phyloP scores from a whole-genome alignment of 345 rosid species.

The Salix udensis region DNA sequence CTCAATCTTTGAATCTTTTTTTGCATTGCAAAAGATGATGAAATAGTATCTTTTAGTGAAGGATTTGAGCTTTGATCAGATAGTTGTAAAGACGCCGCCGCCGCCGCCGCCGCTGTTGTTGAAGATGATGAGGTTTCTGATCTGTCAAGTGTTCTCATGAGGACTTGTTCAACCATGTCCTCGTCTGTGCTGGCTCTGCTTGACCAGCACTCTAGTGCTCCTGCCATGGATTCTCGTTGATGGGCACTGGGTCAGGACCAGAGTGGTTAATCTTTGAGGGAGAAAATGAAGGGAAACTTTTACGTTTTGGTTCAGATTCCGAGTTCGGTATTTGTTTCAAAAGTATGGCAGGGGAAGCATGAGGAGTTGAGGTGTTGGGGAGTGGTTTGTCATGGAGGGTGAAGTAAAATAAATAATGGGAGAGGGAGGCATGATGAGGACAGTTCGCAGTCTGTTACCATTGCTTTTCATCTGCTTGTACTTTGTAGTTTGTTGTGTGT shows the following conservation, averaged over 20 bases:
- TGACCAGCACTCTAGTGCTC: slow-evolving; percentile 98
- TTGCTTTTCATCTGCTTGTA: too few species aligned
- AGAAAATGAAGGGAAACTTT: background rate
- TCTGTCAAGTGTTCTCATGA: slow-evolving; percentile 78
- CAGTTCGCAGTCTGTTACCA: too few species aligned
- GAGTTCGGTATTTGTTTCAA: background rate
- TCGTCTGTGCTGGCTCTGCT: slow-evolving; percentile 81
- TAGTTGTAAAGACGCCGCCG: background rate
- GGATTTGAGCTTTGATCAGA: slow-evolving; percentile 4
- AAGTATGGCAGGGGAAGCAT: background rate
- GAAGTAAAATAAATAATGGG: slow-evolving; percentile 8
- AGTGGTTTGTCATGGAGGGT: background rate
- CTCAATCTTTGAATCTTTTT: slow-evolving; percentile 74
- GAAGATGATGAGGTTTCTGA: slow-evolving; percentile 20
- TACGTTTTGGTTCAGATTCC: background rate
- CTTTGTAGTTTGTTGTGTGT: too few species aligned
- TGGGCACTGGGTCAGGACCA: background rate
- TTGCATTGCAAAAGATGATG: slow-evolving; percentile 54
- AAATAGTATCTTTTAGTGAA: slow-evolving; percentile 6
- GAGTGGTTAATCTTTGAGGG: background rate
- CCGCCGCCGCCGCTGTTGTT: background rate
- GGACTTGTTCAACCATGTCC: slow-evolving; percentile 89
- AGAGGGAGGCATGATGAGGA: too few species aligned
- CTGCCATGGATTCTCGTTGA: slow-evolving; percentile 50
- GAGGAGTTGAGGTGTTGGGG: background rate